Evolutionary conservation across 1,139 yeast genomes (phyloP).

Genomic region (Candida mesenterica): DNA sequence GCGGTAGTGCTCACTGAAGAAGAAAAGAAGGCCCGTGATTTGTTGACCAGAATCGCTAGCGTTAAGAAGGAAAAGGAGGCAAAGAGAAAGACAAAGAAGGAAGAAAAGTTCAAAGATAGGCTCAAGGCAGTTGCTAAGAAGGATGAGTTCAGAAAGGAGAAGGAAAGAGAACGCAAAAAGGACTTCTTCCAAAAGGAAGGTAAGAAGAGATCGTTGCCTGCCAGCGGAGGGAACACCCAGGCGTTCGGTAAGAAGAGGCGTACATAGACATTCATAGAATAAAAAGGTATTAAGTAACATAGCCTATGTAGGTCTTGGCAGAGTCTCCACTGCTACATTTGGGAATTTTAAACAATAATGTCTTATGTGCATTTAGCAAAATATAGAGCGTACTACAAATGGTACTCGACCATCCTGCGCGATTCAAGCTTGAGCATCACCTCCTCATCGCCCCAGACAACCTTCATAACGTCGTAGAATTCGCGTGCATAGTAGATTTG

Average conservation of each 20-base stretch:
- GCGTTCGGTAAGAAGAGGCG: conserved; percentile 33
- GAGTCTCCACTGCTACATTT: no score
- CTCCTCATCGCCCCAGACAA: conserved; percentile 61
- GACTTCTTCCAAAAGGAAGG: conserved; percentile 78
- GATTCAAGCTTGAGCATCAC: conserved; percentile 30
- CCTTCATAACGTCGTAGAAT: conserved; percentile 70
- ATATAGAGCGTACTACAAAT: conserved; percentile 20
- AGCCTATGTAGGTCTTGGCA: no score
- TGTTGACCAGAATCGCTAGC: conserved; percentile 84
- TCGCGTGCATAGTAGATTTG: conserved; percentile 66
- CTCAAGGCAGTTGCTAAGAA: conserved; percentile 71
- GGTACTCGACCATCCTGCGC: conserved; percentile 37
- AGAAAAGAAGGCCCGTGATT: conserved; percentile 88
- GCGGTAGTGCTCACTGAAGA: conserved; percentile 93
- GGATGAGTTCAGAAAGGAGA: conserved; percentile 69
- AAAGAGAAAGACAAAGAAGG: conserved; percentile 73
- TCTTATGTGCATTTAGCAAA: neutral
- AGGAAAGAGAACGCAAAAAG: conserved; percentile 81
- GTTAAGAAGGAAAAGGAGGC: conserved; percentile 82
- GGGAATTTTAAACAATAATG: no score
- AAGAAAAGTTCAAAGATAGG: conserved; percentile 72
- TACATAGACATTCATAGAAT: neutral
- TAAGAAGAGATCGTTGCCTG: conserved; percentile 56
- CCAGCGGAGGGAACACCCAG: conserved; percentile 36
- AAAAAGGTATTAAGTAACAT: neutral